Conservation (phyloP, 192 early-diverging fungal genomes). For the Rhizoclosmatium globosum region DNA sequence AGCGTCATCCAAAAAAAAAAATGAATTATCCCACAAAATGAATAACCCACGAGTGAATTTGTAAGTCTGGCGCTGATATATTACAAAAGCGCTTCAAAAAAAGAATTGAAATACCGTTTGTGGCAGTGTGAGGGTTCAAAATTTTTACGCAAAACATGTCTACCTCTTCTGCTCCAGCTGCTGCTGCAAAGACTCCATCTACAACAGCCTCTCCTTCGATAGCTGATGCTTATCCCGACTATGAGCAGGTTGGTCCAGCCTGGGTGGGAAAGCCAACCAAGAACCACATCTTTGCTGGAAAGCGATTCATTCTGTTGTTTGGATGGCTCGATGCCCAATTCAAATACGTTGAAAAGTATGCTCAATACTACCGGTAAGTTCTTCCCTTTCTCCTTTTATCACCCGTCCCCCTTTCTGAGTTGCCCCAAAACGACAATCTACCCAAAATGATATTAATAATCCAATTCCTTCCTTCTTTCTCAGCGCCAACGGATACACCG, state of each 20-base stretch:
- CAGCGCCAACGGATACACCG: constrained; percentile 19
- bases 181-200: too few relatives aligned
- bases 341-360: constrained; percentile 25
- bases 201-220: too few relatives aligned
- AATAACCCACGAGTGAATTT: too few relatives aligned
- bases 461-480: not conserved
- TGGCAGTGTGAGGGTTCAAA: too few relatives aligned
- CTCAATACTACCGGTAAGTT: constrained; percentile 15
- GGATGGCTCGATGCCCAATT: constrained; percentile 27
- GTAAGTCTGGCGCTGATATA: too few relatives aligned
- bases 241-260: constrained; percentile 7
- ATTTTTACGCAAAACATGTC: too few relatives aligned
- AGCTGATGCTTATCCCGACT: not conserved
- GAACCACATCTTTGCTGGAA: not conserved
- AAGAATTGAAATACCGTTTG: too few relatives aligned
- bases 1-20: too few relatives aligned
- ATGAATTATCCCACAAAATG: too few relatives aligned
- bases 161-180: too few relatives aligned
- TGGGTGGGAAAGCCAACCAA: not conserved
- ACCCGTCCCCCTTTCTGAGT: not conserved
- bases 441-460: not conserved
- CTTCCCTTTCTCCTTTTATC: not conserved
- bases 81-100: too few relatives aligned
- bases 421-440: not conserved
- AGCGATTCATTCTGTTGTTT: constrained; percentile 8